Evolutionary conservation across 2,329 filamentous ascomycete species (phyloP).

Genomic region (Elsinoe australis): DNA sequence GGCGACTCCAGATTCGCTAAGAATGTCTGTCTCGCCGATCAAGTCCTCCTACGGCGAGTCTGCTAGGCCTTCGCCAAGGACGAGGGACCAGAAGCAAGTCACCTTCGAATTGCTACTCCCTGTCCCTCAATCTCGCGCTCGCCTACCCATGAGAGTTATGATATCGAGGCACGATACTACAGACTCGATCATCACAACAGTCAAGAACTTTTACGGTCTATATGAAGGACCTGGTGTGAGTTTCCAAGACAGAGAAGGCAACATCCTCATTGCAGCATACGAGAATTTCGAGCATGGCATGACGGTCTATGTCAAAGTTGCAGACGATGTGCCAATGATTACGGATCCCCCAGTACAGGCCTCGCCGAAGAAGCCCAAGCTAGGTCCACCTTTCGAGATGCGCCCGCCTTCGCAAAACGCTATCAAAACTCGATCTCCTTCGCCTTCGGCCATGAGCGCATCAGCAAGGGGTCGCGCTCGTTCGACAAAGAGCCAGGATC

Average conservation of each 20-base stretch:
- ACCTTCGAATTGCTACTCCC: constrained; percentile 69
- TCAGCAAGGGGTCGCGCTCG: constrained; percentile 54
- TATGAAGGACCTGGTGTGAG: constrained; percentile 81
- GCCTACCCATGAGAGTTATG: constrained; percentile 76
- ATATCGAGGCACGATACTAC: constrained; percentile 95
- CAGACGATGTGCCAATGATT: constrained; percentile 27
- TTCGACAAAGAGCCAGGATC: constrained; percentile 45
- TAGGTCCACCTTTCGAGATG: constrained; percentile 59
- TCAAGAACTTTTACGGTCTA: constrained; percentile 97
- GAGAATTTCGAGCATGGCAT: constrained; percentile 93
- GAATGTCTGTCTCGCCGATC: constrained; percentile 13
- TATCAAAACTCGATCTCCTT: constrained; percentile 53
- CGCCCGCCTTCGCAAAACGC: constrained; percentile 49
- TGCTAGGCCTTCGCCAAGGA: constrained; percentile 27
- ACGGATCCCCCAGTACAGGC: constrained; percentile 35
- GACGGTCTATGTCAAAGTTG: constrained; percentile 73
- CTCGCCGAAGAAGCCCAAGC: constrained; percentile 48
- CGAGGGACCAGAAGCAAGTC: constrained; percentile 57
- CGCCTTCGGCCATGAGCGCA: constrained; percentile 62
- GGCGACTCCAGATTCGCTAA: constrained; percentile 4
- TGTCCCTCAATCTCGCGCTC: constrained; percentile 61
- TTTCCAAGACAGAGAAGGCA: constrained; percentile 85
- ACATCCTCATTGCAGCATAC: constrained; percentile 87
- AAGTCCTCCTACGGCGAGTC: constrained; percentile 17
- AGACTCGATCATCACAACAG: constrained; percentile 93